phyloP scores from a whole-genome alignment of 1,139 yeast species.

The Yamadazyma trypodendri region DNA sequence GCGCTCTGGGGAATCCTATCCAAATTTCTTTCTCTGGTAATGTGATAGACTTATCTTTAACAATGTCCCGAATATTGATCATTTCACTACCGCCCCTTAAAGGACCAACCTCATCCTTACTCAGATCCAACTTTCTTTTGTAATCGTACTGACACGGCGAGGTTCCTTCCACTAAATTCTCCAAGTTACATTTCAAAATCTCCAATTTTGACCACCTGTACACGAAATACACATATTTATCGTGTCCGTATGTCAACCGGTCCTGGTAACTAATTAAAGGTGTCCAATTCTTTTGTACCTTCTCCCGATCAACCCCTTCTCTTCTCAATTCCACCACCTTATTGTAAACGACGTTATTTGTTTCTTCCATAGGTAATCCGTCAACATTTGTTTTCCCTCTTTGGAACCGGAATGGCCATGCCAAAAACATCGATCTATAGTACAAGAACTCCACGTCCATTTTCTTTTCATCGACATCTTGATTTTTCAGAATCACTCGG shows the following conservation, averaged over 20 bases:
- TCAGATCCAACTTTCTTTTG: constrained; percentile 17
- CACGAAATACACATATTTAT: constrained; percentile 24
- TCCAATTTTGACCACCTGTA: constrained; percentile 31
- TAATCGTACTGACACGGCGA: constrained; percentile 34
- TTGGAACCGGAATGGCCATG: constrained; percentile 32
- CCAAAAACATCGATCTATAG: constrained; percentile 25
- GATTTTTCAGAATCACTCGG: constrained; percentile 14
- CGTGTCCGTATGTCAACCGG: constrained; percentile 17
- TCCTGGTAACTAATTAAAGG: constrained; percentile 25
- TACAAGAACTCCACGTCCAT: constrained; percentile 15
- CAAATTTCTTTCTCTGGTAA: constrained; percentile 41
- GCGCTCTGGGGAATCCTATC: constrained; percentile 52
- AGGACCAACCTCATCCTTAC: constrained; percentile 27
- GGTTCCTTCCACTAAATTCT: constrained; percentile 17
- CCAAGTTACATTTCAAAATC: constrained; percentile 24
- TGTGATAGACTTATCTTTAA: constrained; percentile 6
- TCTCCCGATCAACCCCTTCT: constrained; percentile 14
- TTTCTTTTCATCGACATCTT: constrained; percentile 11
- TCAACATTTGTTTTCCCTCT: constrained; percentile 34
- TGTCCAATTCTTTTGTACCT: constrained; percentile 33
- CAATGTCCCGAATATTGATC: constrained; percentile 21
- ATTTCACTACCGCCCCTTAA: constrained; percentile 36
- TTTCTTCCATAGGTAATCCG: constrained; percentile 16
- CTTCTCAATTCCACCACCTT: constrained; percentile 29
- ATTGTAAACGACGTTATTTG: constrained; percentile 21